Base-by-base conservation (phyloP, 2,329 filamentous ascomycete species). In the Chaetoscypha palmicola region DNA sequence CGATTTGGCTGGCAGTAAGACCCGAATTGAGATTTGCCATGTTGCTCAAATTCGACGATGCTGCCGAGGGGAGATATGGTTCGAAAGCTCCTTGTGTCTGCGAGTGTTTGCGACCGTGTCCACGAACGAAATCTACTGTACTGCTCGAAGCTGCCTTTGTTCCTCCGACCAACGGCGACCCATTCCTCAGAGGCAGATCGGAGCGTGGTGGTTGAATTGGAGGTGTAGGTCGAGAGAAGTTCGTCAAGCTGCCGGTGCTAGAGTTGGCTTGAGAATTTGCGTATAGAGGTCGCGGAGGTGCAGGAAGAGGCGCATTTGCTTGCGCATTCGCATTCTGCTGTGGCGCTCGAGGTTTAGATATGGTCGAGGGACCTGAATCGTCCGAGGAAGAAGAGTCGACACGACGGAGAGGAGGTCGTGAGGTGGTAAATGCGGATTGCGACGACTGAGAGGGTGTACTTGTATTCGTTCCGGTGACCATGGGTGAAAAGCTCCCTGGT, bases 51-150 rank as follows among this genome's bases (percentile, higher is more conserved):
- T 67, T 65, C 63, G 73, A 59, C 5, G 43, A 47, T 30, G 55
- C 56, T 66, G 60, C 66, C 64, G 78, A 81, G 17, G 84, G 82
- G 37, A 90, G 68, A 17, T 75, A 80, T 32, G 84, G 78, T 60
- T 90, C 85, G 59, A 90, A 90, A 58, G 81, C 77, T 57, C 86
- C 86, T 61, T 86, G 83, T 7, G 77, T 84, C 54, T 83, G 77
- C 48, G 86, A 86, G 56, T 85, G 76, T 53, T 80, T 81, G 65
- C 81, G 64, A 61, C 76, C 65, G 71, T 83, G 68, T 57, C 69
- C 54, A 64, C 65, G 58, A 19, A 48, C 41, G 32, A 56, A 54
- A 26, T 58, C 57, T 22, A 17, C 41, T 16, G 34, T 5, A 23
- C 45, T 42, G 21, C 43, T 47, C 58, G 58, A 52, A 48, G 60